Evolutionary conservation across 345 rosid species (phyloP), one percentile per base, ranked within the genome.

Genomic region (Eucalyptus sideroxylon): DNA sequence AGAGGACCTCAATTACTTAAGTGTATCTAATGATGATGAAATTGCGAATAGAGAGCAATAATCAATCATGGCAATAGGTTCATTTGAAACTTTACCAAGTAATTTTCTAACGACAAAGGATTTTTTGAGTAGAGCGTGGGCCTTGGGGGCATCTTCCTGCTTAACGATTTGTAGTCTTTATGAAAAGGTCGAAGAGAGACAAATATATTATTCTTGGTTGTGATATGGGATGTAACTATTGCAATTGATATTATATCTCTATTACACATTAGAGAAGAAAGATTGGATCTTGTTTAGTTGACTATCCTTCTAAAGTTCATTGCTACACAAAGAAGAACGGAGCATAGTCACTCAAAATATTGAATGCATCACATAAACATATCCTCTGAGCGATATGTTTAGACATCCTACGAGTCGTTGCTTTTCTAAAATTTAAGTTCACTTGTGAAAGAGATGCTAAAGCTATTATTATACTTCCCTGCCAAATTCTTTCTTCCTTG

Each of bases 401-500:
- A 24, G 0, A 56, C 62, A 56, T 56, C 30, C 6, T 56, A 56
- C 27, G 2, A 24, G 62, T 24, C 3, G 1, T 56, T 2, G 27
- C 27, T 23, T 55, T 55, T 55, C 2, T 55, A 1, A 24, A 56
- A 56, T 56, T 56, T 23, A 56, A 56, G 62, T 56, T 56, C 62
- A 24, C 30, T 9, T 0, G 13, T 56, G 6, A 56, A 56, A 23
- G 62, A 9, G 62, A 4, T 56, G 30, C 30, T 56, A 56, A 56
- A 2, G 62, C 13, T 0, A 5, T 0, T 0, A 5, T 0, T 56
- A 24, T 56, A 56, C 62, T 24, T 56, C 62, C 27, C 0, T 9
- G 6, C 27, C 59, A 56, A 24, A 56, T 56, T 56, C 30, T 56
- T 56, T 56, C 62, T 56, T 56, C 30, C 62, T 56, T 21, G 27